A percentile compares a stretch with the other conserved stretches of the same genome.
Conservation (phyloP, 495 filamentous ascomycete genomes). For the Barbatosphaeria neglecta region DNA sequence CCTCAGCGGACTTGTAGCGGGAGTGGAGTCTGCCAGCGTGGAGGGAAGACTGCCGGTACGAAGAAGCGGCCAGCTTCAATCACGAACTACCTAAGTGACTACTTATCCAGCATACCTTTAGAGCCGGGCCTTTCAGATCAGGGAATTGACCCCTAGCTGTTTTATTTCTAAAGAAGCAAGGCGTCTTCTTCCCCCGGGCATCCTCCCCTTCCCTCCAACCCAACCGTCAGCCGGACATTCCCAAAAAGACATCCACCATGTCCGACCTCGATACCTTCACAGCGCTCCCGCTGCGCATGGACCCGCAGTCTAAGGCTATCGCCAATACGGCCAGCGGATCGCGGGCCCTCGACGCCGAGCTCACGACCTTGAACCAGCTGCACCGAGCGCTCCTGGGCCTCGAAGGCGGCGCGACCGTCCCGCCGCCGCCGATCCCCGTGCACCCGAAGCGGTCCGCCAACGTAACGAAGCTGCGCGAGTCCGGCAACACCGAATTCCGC, state of each 20-base stretch:
- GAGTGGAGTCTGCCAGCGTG: too few relatives aligned
- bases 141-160: too few relatives aligned
- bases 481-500: constrained; percentile 69
- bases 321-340: constrained; percentile 22
- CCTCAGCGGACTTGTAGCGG: too few relatives aligned
- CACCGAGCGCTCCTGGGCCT: constrained; percentile 58
- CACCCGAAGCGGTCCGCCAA: constrained; percentile 78
- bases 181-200: too few relatives aligned
- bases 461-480: constrained; percentile 82
- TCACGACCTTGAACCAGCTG: constrained; percentile 58
- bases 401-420: constrained; percentile 40
- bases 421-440: constrained; percentile 68
- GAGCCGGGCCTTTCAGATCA: too few relatives aligned
- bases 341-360: constrained; percentile 48
- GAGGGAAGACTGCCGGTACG: too few relatives aligned
- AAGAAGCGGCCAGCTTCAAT: too few relatives aligned
- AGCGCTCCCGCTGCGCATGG: constrained; percentile 67
- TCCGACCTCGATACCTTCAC: constrained; percentile 65
- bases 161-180: too few relatives aligned
- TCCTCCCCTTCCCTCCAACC: neutral
- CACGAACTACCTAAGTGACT: too few relatives aligned
- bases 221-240: too few relatives aligned
- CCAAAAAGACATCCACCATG: too few relatives aligned
- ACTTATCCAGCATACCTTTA: too few relatives aligned
- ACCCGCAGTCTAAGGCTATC: constrained; percentile 62